Conservation (phyloP, 441 rosid genomes). For the Daphne laureola region DNA sequence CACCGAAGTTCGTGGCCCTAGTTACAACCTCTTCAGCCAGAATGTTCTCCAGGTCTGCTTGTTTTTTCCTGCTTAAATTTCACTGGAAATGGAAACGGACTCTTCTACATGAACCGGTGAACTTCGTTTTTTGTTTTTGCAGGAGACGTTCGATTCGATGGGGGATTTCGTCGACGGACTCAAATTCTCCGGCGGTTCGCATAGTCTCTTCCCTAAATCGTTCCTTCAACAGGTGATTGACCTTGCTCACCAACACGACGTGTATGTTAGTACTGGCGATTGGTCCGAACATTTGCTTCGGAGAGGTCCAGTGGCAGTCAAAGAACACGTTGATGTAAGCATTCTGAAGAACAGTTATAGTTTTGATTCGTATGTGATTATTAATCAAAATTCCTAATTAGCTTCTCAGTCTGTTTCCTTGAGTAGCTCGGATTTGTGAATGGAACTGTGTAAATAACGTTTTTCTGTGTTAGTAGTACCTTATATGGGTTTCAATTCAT, state of each 20-base stretch:
- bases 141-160: conserved; percentile 80
- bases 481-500: no score
- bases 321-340: conserved; percentile 65
- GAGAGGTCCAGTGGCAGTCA: conserved; percentile 65
- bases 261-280: conserved; percentile 85
- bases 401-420: no score
- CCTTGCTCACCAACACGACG: conserved; percentile 70
- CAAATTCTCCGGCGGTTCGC: conserved; percentile 83
- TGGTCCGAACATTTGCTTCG: conserved; percentile 82
- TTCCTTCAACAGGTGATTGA: conserved; percentile 54
- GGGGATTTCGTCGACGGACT: conserved; percentile 88
- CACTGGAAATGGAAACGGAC: no score
- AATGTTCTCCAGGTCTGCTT: conserved; percentile 51
- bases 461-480: not conserved
- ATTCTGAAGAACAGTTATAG: not conserved
- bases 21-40: conserved; percentile 48
- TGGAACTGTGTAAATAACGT: no score
- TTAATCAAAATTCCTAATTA: no score
- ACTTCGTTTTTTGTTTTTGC: conserved; percentile 9
- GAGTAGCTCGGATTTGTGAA: no score
- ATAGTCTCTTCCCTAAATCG: conserved; percentile 73
- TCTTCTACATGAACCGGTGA: not conserved
- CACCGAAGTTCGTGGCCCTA: conserved; percentile 85
- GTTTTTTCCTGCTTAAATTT: not conserved
- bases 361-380: no score